Evolutionary conservation across 805 yeast genomes (phyloP).

Genomic region (Ogataea trehalophila): DNA sequence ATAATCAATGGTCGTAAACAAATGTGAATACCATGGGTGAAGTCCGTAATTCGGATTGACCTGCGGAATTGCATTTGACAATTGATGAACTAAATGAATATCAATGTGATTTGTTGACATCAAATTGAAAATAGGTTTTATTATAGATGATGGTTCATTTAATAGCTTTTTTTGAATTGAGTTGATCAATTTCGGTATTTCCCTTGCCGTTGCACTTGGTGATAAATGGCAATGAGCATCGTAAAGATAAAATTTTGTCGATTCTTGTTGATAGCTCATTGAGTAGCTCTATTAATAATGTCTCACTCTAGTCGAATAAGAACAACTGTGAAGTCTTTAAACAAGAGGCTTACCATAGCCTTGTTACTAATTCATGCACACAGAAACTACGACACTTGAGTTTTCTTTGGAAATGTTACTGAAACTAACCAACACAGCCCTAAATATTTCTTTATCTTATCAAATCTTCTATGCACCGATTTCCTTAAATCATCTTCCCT

Average conservation of each 20-base stretch:
- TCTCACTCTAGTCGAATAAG: not conserved
- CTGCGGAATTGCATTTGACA: constrained; percentile 14
- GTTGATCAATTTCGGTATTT: constrained; percentile 4
- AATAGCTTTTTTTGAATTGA: constrained; percentile 1
- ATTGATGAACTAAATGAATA: constrained; percentile 19
- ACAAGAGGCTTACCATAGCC: too few species aligned
- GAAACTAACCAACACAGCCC: too few species aligned
- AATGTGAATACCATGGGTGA: constrained; percentile 90
- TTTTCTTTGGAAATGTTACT: too few species aligned
- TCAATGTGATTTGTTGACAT: constrained; percentile 49
- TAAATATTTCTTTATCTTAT: too few species aligned
- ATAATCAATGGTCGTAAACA: constrained; percentile 37
- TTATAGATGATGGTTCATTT: not conserved
- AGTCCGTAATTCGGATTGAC: constrained; percentile 58
- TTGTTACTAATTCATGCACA: too few species aligned
- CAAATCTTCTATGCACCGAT: too few species aligned
- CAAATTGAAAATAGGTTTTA: constrained; percentile 23
- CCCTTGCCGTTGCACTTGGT: constrained; percentile 12
- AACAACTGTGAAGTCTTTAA: not conserved
- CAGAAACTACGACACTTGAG: too few species aligned
- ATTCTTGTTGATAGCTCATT: not conserved
- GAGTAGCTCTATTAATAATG: not conserved
- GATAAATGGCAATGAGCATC: constrained; percentile 41
- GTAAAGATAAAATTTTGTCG: constrained; percentile 9
- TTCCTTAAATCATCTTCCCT: too few species aligned